Evolutionary conservation across 352 stramenopile species (phyloP), one percentile per base, ranked within the genome.

Genomic region (Phytophthora macrochlamydospora): DNA sequence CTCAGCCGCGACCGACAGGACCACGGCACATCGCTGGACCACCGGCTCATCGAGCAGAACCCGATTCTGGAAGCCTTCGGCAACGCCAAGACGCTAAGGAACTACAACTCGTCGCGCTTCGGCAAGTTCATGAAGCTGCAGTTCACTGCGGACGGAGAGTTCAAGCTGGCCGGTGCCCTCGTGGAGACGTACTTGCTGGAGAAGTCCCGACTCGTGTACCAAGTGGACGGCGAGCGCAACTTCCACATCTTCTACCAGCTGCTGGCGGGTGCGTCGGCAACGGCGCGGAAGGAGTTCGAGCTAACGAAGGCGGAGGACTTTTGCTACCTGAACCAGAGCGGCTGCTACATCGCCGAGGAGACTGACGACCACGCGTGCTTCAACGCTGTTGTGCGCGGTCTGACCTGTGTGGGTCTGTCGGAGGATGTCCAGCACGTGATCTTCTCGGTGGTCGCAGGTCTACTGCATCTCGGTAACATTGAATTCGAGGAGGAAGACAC

Each of bases 231-330:
- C 38, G 93, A 98, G 73, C 90, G 95, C 64, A 98, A 98, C 72
- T 98, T 98, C 71, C 95, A 98, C 75, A 96, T 97, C 53, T 98
- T 98, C 59, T 98, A 98, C 71, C 91, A 98, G 71, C 59, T 98
- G 42, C 71, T 97, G 38, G 68, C 79, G 4, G 91, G 86, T 28
- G 85, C 86, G 3, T 87, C 83, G 14, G 43, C 75, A 6, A 62
- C 69, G 50, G 75, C 83, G 24, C 81, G 80, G 40, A 59, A 74
- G 44, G 73, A 91, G 57, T 91, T 93, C 61, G 63, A 90, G 60
- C 75, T 94, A 28, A 90, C 81, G 11, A 79, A 83, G 69, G 70
- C 90, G 18, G 56, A 97, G 79, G 85, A 97, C 61, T 98, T 95
- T 70, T 84, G 89, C 65, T 98, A 98, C 78, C 63, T 98, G 14